phyloP scores from a whole-genome alignment of 169 alveolate species.

The Babesia microti region DNA sequence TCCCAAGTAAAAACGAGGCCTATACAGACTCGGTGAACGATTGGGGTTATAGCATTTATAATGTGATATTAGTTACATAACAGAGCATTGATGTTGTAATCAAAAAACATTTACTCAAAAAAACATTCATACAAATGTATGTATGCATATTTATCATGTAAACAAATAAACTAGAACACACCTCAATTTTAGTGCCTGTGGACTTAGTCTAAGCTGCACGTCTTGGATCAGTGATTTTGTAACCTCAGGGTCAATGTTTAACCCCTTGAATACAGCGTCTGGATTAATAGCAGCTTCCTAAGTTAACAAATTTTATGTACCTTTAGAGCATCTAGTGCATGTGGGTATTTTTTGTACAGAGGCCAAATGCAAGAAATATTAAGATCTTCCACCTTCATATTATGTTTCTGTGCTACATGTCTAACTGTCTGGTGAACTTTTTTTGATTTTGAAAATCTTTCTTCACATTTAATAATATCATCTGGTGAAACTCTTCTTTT shows the following conservation, averaged over 20 bases:
- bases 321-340: constrained; percentile 90
- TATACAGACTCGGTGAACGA: too few species aligned
- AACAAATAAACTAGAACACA: constrained; percentile 5
- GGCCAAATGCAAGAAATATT: constrained; percentile 91
- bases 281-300: constrained; percentile 81
- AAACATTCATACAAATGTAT: too few species aligned
- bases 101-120: too few species aligned
- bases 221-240: constrained; percentile 73
- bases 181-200: constrained; percentile 81
- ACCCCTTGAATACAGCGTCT: constrained; percentile 75
- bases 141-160: too few species aligned
- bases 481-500: constrained; percentile 89
- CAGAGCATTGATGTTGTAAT: too few species aligned
- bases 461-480: constrained; percentile 80
- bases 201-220: constrained; percentile 73
- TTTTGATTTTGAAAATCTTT: constrained; percentile 81
- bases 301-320: constrained; percentile 10
- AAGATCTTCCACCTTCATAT: constrained; percentile 77
- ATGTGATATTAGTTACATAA: too few species aligned
- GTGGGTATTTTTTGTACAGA: constrained; percentile 82
- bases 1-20: too few species aligned
- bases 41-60: too few species aligned
- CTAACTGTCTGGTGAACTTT: constrained; percentile 87
- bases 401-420: constrained; percentile 80
- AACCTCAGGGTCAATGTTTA: constrained; percentile 70